Percentiles rank a stretch among this genome's conserved stretches.
phyloP scores from a whole-genome alignment of 2,329 filamentous ascomycete genomes.

The Cladosporium cucumerinum region DNA sequence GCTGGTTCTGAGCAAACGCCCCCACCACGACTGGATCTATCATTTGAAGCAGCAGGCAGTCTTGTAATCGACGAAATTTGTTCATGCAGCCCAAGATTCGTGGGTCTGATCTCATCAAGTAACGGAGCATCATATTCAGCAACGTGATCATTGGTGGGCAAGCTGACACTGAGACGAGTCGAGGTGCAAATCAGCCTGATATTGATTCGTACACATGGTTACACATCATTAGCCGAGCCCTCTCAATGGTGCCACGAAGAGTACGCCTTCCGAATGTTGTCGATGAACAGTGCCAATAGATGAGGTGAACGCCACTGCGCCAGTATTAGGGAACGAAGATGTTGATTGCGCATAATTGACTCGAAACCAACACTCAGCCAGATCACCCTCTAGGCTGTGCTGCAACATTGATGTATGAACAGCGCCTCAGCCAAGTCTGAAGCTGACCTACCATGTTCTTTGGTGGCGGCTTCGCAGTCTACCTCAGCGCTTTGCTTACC shows the following conservation, averaged over 20 bases:
- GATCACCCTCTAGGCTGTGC: neutral
- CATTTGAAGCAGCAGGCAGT: neutral
- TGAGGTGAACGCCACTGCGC: too few relatives aligned
- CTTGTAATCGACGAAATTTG: neutral
- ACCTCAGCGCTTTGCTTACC: neutral
- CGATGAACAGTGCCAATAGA: neutral
- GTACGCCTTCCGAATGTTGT: neutral
- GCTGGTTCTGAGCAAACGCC: neutral
- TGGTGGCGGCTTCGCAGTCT: neutral
- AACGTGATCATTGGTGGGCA: neutral
- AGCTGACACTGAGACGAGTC: neutral
- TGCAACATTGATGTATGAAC: neutral
- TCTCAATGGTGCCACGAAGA: neutral
- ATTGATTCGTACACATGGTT: neutral
- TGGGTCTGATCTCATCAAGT: neutral
- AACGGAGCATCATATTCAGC: neutral
- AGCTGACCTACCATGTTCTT: neutral
- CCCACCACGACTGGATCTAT: neutral
- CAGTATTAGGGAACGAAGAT: neutral
- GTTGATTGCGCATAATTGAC: neutral
- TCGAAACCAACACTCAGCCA: neutral
- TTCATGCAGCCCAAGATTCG: neutral
- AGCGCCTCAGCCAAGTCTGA: neutral
- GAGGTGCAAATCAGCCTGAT: neutral
- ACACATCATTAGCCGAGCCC: neutral